Evolutionary conservation across 306 rosid genomes (phyloP), one percentile per base, ranked within the genome.

Genomic region (Begonia loranthoides): DNA sequence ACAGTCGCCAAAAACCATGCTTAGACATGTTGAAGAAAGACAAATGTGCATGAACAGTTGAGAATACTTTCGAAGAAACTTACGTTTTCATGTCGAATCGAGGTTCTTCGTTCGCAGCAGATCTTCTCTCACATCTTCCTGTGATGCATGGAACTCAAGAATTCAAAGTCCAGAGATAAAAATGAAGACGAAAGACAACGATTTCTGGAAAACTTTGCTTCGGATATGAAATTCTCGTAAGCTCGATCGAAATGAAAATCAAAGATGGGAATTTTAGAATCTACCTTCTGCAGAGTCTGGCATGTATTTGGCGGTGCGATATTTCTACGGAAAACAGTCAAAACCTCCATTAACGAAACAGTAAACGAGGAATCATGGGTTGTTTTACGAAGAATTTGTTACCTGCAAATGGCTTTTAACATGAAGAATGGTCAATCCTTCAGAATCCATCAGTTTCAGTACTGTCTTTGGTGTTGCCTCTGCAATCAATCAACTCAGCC

Each of bases 391-490:
- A 28, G 8, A 28, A 28, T 28, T 2, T 28, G 12, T 10, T 52
- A 79, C 85, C 81, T 79, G 97, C 73, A 84, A 62, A 75, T 89
- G 95, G 57, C 97, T 89, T 69, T 89, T 89, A 12, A 89, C 78
- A 70, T 89, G 97, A 60, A 77, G 84, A 41, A 84, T 82, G 36
- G 97, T 89, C 65, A 89, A 64, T 52, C 84, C 93, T 51, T 79
- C 82, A 17, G 85, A 73, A 19, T 75, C 77, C 97, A 89, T 89
- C 64, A 79, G 67, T 74, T 68, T 89, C 21, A 89, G 38, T 65
- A 89, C 73, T 33, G 80, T 84, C 74, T 84, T 84, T 5, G 95
- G 97, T 43, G 97, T 89, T 47, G 97, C 97, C 72, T 84, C 97
- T 89, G n/a, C 33, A 53, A 17, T 65, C 41, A 38, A 58, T 57